Evolutionary conservation across 2,329 filamentous ascomycete species (phyloP), one percentile per base, ranked within the genome.

Genomic region (Microdochium bolleyi): DNA sequence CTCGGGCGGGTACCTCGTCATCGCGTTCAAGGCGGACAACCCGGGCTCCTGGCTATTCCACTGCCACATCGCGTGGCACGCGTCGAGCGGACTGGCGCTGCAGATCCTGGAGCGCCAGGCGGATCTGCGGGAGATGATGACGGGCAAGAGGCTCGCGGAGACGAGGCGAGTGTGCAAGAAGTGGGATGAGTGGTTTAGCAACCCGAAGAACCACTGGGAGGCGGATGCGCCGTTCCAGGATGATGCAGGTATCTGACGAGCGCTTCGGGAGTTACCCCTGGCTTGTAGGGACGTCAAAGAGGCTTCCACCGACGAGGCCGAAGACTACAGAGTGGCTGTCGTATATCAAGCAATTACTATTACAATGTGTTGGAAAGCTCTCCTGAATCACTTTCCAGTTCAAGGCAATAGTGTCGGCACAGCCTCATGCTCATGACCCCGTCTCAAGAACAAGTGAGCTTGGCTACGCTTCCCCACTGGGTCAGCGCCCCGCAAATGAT

Each of bases 31-130:
- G 10, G 41, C 51, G 1, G 41, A 52, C 21, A 52, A 52, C 30
- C 51, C 51, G 25, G 51, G 51, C 8, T 37, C 38, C 44, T 63
- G 61, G 61, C 51, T 61, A 16, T 51, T 60, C 53, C 61, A 63
- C 48, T 64, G 62, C 44, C 62, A 63, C 51, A 59, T 65, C 48
- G 62, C 58, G 10, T 65, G 61, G 58, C 63, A 63, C 24, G 57
- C 57, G 1, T 61, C 57, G 24, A 53, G 56, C 2, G 62, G 63
- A 1, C 57, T 65, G 32, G 58, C 59, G 9, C 38, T 65, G 19
- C 62, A 64, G 52, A 59, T 63, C 38, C 53, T 64, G 11, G 55
- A 56, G n/a, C 56, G 52, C 3, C 56, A 54, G 21, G n/a, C 37
- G 21, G 50, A 54, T 24, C 55, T 58, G 16, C 32, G 46, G 2